Evolutionary conservation across 2,329 filamentous ascomycete genomes (phyloP).

Genomic region (Monosporascus cannonballus): DNA sequence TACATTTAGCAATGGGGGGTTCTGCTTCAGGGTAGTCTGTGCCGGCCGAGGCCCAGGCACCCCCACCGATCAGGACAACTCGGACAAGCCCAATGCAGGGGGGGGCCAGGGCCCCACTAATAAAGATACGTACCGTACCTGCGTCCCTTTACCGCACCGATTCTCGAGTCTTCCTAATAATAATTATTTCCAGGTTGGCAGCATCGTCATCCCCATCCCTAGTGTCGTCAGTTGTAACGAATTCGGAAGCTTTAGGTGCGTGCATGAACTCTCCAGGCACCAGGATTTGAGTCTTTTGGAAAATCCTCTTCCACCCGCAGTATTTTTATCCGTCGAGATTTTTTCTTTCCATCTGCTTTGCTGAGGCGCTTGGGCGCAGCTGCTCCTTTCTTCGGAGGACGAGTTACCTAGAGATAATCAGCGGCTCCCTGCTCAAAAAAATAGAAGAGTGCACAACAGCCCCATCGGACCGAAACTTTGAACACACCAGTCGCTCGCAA

Average conservation of each 20-base stretch:
- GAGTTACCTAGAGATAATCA: no score
- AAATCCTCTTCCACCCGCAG: not conserved
- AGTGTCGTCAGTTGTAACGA: not conserved
- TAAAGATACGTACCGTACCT: not conserved
- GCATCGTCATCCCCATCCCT: not conserved
- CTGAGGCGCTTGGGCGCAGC: not conserved
- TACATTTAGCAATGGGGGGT: no score
- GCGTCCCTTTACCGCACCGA: not conserved
- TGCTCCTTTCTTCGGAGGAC: no score
- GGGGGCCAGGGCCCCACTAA: not conserved
- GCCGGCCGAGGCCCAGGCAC: no score
- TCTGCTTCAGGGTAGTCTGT: no score
- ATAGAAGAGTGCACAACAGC: no score
- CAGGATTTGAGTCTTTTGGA: not conserved
- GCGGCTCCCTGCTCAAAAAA: no score
- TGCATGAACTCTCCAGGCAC: not conserved
- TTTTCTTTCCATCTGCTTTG: not conserved
- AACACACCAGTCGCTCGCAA: not conserved
- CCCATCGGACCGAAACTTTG: no score
- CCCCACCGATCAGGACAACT: no score
- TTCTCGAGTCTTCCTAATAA: not conserved
- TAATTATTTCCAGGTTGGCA: not conserved
- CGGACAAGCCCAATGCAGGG: no score
- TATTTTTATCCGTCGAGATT: not conserved
- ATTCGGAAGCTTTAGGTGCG: not conserved